Percentiles rank a stretch among this genome's conserved stretches.
phyloP scores from a whole-genome alignment of 163 green algal genomes.

The Volvox carteri region DNA sequence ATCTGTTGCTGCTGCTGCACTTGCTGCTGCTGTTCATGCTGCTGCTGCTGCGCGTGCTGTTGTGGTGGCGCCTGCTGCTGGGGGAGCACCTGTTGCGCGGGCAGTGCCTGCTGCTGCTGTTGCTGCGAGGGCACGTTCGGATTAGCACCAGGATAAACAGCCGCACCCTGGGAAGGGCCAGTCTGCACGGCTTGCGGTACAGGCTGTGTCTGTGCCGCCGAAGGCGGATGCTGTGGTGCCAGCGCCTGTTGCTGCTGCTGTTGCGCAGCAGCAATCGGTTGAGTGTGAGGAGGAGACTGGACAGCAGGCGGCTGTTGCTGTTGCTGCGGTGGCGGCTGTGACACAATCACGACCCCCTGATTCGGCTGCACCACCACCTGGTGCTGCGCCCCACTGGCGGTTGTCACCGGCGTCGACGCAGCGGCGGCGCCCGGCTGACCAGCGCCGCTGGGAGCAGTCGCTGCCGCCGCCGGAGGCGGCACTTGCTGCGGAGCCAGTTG shows the following conservation, averaged over 20 bases:
- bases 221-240: neutral
- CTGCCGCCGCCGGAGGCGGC: neutral
- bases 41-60: conserved; percentile 12
- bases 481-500: conserved; percentile 43
- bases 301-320: neutral
- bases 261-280: neutral
- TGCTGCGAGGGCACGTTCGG: neutral
- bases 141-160: neutral
- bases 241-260: conserved; percentile 25
- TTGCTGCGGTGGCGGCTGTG: conserved; percentile 20
- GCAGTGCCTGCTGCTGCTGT: neutral
- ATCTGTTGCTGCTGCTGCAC: neutral
- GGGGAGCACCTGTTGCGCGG: neutral
- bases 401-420: neutral
- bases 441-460: neutral
- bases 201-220: neutral
- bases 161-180: neutral
- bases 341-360: neutral
- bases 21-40: conserved; percentile 23
- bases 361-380: conserved; percentile 26
- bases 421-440: neutral
- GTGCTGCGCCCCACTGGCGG: neutral
- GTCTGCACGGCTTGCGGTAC: neutral
- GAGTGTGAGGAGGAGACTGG: neutral
- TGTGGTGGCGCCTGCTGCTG: neutral